phyloP scores from a whole-genome alignment of 345 rosid genomes.

The Lepidium sativum region DNA sequence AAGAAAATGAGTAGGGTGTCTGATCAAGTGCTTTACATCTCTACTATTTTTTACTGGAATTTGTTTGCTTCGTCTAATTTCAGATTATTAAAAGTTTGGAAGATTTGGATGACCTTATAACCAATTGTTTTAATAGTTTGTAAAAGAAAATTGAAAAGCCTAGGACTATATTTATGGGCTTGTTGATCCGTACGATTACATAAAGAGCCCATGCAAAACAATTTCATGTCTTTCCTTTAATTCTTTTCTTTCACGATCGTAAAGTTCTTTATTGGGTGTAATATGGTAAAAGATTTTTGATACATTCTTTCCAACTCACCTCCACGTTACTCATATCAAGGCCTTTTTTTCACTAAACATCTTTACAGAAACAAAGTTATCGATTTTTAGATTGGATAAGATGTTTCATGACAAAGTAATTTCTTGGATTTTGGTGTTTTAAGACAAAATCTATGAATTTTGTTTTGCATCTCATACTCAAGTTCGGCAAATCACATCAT shows the following conservation, averaged over 20 bases:
- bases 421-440: neutral
- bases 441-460: neutral
- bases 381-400: constrained; percentile 2
- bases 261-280: neutral
- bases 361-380: constrained; percentile 21
- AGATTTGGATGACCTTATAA: no score
- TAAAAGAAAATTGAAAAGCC: no score
- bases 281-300: neutral
- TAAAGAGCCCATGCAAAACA: neutral
- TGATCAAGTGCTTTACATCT: no score
- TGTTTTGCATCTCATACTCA: neutral
- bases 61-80: no score
- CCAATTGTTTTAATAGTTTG: no score
- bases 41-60: no score
- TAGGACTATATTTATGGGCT: no score
- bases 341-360: neutral
- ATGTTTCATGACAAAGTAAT: constrained; percentile 11
- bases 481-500: neutral
- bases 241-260: neutral
- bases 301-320: constrained; percentile 19
- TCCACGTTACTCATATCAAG: constrained; percentile 16
- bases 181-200: neutral
- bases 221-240: neutral
- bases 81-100: no score
- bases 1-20: no score